Base-by-base conservation (phyloP, 2,329 filamentous ascomycete genomes). In the Penicillium concentricum region DNA sequence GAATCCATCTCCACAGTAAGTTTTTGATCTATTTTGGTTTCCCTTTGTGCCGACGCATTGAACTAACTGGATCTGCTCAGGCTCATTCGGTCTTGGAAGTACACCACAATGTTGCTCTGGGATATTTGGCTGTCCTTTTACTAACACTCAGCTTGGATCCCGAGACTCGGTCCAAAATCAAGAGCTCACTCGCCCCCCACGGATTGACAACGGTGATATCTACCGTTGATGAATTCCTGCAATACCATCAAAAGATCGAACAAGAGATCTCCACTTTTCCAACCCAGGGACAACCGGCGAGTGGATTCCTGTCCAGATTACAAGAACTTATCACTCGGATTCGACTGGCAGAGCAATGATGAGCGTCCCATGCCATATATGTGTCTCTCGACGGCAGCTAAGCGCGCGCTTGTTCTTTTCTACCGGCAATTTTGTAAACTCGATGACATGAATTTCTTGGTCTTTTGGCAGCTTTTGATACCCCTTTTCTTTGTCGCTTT, bases 91-190 rank as follows among this genome's bases (percentile, higher is more conserved):
- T 83, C 56, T 75, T 91, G 67, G 90, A 92, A 69, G 87, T 87
- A 26, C 87, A 89, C 58, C 82, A 89, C 49, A 91, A 92, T 64
- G 91, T 97, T 28, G 87, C 89, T 1, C 86, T 93, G 71, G 92
- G 91, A 16, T 97, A 96, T 71, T 80, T 97, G 24, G 87, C 91
- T 0, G 87, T 97, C 15, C 79, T 96, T 6, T 81, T 97, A 2
- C 91, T 91, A 18, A 94, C 92, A 63, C 77, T 97, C 24, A 92
- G 87, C 64, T 79, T 94, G 28, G 78, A 83, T 51, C 59, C 69
- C 9, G 68, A 70, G 2, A 77, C 82, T 5, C 76, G 79, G 41
- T 53, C 64, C 10, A 73, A 75, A 24, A 72, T 85, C 16, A 74
- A 73, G 34, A 59, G 61, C 5, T 68, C 70, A 10, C 72, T 86